Conservation (phyloP, 345 rosid genomes). For the Gossypium ekmanianum region DNA sequence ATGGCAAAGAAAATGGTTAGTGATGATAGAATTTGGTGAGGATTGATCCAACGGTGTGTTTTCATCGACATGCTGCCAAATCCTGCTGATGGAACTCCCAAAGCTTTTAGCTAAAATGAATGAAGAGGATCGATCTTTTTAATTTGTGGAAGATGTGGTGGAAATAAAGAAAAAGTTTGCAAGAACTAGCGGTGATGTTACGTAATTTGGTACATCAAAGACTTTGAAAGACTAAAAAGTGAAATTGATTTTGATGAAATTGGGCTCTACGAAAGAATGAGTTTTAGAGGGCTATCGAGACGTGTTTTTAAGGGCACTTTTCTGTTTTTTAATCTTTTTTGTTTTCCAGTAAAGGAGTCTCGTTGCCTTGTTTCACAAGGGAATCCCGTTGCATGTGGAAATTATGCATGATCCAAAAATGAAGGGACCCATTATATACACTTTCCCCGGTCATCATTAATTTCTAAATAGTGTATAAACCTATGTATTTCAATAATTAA, state of each 20-base stretch:
- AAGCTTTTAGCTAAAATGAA: constrained; percentile 21
- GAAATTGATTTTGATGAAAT: background rate
- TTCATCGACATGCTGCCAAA: background rate
- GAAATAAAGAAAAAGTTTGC: background rate
- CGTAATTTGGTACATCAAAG: constrained; percentile 31
- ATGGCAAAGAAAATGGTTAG: constrained; percentile 21
- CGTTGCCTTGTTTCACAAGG: constrained; percentile 18
- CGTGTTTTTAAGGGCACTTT: constrained; percentile 11
- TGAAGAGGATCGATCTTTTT: background rate
- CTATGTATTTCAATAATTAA: too few species aligned
- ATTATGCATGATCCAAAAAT: constrained; percentile 22
- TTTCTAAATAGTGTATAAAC: too few species aligned
- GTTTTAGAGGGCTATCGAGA: constrained; percentile 15
- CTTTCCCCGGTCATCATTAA: background rate
- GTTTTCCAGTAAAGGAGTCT: background rate
- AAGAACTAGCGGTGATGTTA: constrained; percentile 8
- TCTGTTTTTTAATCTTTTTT: background rate
- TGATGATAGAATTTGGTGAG: background rate
- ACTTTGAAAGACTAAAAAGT: constrained; percentile 2
- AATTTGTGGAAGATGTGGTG: background rate
- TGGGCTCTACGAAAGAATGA: background rate
- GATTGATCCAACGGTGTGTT: background rate
- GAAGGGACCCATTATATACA: constrained; percentile 10
- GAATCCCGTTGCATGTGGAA: constrained; percentile 33
- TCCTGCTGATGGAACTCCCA: constrained; percentile 8